Percentiles rank a stretch among this genome's conserved stretches.
phyloP scores from a whole-genome alignment of 73 alveolate species.

The Paramecium caudatum region DNA sequence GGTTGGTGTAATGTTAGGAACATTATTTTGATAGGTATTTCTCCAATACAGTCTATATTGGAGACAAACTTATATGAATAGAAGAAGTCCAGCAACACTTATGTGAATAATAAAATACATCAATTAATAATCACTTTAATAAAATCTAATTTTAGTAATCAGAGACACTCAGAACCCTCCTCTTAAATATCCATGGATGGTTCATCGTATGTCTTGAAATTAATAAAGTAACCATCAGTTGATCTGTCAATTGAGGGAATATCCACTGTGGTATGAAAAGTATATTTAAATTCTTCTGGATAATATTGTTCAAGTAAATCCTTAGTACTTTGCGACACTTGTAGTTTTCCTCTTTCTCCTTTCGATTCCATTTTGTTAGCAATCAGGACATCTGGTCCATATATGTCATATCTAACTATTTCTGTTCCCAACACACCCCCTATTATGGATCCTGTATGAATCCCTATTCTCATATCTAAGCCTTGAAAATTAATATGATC shows the following conservation, averaged over 20 bases:
- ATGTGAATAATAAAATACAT: neutral
- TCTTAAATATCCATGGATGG: neutral
- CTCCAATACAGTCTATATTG: neutral
- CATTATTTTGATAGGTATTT: neutral
- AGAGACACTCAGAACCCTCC: neutral
- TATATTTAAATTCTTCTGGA: constrained; percentile 20
- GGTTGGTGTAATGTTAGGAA: neutral
- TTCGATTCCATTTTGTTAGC: constrained; percentile 78
- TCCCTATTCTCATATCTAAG: constrained; percentile 74
- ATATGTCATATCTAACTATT: constrained; percentile 62
- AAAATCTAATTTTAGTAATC: constrained; percentile 22
- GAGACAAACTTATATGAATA: neutral
- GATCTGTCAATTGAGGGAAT: constrained; percentile 45
- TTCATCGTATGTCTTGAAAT: constrained; percentile 9
- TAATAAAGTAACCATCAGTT: constrained; percentile 14
- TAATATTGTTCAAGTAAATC: constrained; percentile 43
- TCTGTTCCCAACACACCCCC: constrained; percentile 75
- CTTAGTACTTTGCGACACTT: constrained; percentile 37
- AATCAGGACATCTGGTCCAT: constrained; percentile 71
- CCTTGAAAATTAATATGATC: constrained; percentile 66
- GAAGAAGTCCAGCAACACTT: constrained; percentile 11
- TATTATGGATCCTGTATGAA: constrained; percentile 65
- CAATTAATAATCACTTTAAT: neutral
- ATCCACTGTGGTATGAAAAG: neutral
- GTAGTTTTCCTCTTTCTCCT: constrained; percentile 69